phyloP scores from a whole-genome alignment of 441 rosid genomes.

The Flueggea neowawraea region DNA sequence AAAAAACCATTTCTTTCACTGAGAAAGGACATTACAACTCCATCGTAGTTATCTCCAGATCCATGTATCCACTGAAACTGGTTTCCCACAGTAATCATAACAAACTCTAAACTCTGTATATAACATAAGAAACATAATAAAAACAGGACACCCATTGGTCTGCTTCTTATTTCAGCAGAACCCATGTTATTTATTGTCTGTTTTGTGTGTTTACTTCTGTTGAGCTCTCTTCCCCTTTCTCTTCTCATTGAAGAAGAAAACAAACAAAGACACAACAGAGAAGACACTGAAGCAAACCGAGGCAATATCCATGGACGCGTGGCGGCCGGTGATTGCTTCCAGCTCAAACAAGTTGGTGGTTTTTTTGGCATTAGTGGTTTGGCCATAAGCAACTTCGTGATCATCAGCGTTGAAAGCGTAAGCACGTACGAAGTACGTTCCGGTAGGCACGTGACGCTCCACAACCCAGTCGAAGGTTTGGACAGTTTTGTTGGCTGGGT shows the following conservation, averaged over 20 bases:
- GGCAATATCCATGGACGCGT: slow-evolving; percentile 44
- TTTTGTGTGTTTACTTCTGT: slow-evolving; percentile 11
- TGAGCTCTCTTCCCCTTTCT: slow-evolving; percentile 31
- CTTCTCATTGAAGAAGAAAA: slow-evolving; percentile 54
- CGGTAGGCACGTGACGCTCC: slow-evolving; percentile 48
- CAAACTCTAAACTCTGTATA: too few species aligned
- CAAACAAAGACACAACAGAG: slow-evolving; percentile 46
- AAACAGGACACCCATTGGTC: too few species aligned
- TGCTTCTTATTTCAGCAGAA: too few species aligned
- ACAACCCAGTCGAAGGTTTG: slow-evolving; percentile 34
- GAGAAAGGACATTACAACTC: too few species aligned
- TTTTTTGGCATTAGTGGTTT: slow-evolving; percentile 37
- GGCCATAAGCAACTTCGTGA: slow-evolving; percentile 49
- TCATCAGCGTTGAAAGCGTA: slow-evolving; percentile 35
- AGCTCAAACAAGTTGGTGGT: slow-evolving; percentile 35
- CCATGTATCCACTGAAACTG: too few species aligned
- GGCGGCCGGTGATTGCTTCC: slow-evolving; percentile 50
- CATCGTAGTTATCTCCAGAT: too few species aligned
- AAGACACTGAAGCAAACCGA: slow-evolving; percentile 61
- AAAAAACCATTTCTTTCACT: too few species aligned
- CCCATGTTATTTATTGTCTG: too few species aligned
- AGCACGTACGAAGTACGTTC: slow-evolving; percentile 60
- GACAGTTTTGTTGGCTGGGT: slow-evolving; percentile 4
- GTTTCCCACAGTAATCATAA: too few species aligned
- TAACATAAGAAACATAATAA: too few species aligned